Conservation (phyloP, 2,329 filamentous ascomycete species). For the Trichoderma hamatum region DNA sequence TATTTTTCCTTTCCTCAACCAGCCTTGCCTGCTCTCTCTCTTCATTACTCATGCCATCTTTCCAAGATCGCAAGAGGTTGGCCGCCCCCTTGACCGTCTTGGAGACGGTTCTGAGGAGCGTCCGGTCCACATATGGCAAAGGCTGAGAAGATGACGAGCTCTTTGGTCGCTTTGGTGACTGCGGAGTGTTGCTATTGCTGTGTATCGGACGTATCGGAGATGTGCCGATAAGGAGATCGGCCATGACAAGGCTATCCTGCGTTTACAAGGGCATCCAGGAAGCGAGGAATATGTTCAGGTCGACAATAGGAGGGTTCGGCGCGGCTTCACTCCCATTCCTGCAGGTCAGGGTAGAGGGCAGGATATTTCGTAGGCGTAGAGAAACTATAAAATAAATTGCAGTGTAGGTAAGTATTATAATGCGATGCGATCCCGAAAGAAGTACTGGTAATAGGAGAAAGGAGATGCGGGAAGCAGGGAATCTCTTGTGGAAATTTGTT, state of each 20-base stretch:
- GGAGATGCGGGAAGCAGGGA: conserved; percentile 8
- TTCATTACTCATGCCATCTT: conserved; percentile 56
- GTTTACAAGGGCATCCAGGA: conserved; percentile 11
- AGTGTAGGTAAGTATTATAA: neutral
- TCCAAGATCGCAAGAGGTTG: conserved; percentile 50
- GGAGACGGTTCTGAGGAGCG: conserved; percentile 35
- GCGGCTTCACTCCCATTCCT: conserved; percentile 22
- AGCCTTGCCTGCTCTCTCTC: conserved; percentile 52
- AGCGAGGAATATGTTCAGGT: neutral
- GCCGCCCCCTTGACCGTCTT: conserved; percentile 46
- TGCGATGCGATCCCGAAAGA: neutral
- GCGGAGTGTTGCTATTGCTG: conserved; percentile 31
- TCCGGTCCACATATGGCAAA: neutral
- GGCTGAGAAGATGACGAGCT: conserved; percentile 16
- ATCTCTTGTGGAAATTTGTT: neutral
- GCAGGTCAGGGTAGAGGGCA: neutral
- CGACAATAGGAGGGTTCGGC: conserved; percentile 7
- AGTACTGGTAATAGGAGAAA: neutral
- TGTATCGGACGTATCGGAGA: conserved; percentile 33
- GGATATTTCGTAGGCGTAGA: neutral
- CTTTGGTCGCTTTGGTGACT: conserved; percentile 32
- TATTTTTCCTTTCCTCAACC: conserved; percentile 62
- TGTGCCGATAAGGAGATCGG: conserved; percentile 36
- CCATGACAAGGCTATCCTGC: conserved; percentile 31
- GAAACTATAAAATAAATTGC: neutral